phyloP scores from a whole-genome alignment of 2,329 filamentous ascomycete genomes.

The Chrysoporthe austroafricana region DNA sequence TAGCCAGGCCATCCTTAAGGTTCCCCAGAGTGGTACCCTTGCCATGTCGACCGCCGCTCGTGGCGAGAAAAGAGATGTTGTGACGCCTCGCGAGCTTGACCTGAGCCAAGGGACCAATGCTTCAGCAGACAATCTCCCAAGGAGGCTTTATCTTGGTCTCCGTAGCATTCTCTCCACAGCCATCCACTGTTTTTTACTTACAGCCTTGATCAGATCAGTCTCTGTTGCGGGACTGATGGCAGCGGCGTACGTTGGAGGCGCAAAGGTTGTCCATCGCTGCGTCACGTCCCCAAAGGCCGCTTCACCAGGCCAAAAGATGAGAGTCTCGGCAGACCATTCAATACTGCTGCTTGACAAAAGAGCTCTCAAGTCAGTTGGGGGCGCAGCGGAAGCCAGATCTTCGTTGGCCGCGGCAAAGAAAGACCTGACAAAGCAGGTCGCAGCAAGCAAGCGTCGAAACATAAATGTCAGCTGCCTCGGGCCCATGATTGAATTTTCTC shows the following conservation, averaged over 20 bases:
- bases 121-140: neutral
- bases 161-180: neutral
- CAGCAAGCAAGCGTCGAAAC: neutral
- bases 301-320: neutral
- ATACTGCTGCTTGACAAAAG: neutral
- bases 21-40: neutral
- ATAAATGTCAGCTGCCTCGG: neutral
- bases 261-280: slow-evolving; percentile 4
- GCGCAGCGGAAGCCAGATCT: neutral
- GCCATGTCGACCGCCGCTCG: neutral
- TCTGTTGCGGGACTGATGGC: slow-evolving; percentile 12
- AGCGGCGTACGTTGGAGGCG: slow-evolving; percentile 9
- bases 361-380: neutral
- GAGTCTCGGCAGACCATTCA: neutral
- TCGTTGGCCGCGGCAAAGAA: neutral
- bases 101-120: neutral
- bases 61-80: slow-evolving; percentile 1
- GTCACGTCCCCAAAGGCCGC: neutral
- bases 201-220: slow-evolving; percentile 1
- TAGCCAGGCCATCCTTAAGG: slow-evolving; percentile 49
- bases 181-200: neutral
- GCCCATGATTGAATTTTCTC: neutral
- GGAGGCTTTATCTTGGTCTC: neutral
- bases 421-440: neutral
- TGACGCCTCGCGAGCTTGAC: neutral